Base-by-base conservation (phyloP, 2,329 filamentous ascomycete genomes). In the Penicillium sp. region DNA sequence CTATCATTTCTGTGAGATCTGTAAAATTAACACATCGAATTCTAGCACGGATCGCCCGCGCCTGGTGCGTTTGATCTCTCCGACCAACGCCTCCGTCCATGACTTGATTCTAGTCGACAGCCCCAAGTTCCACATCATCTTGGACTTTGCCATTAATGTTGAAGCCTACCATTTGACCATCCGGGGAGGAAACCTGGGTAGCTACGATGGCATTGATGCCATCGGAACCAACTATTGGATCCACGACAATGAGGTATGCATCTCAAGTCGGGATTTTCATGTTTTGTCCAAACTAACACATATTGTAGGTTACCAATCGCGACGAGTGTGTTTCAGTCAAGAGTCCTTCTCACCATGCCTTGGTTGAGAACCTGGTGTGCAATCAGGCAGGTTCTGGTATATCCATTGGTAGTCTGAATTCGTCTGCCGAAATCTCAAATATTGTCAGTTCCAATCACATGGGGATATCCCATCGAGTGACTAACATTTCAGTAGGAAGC, bases 321-420 rank as follows among this genome's bases (percentile, higher is more conserved):
- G 74, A 76, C 50, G 74, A 75, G 52, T 77, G 73, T 46, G 69
- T 77, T 21, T 73, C 71, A 9, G 67, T 77, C 1, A 76, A 76
- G 53, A 69, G 64, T n/a, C 74, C 74, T 4, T 73, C 71, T 0
- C 67, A 75, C 41, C 66, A 75, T 43, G 67, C 69, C 6, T 57
- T 77, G 4, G 66, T 76, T 5, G 71, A 75, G 27, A 70, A 76
- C 40, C 54, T 75, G 2, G 67, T 71, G 19, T 76, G 73, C 56
- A 77, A 76, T 43, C 73, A 74, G 23, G 69, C 67, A 6, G 73
- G 74, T 2, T 72, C 70, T 2, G 74, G 74, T 3, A 66, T 76
- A 15, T 75, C 73, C 3, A 76, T 77, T 35, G 74, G 73, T 2
- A 74, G 70, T 31, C 54, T 73, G 17, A 72, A 72, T 21, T 67